Conservation (phyloP, 1,284 basidiomycete species). For the Cryptococcus sp. region DNA sequence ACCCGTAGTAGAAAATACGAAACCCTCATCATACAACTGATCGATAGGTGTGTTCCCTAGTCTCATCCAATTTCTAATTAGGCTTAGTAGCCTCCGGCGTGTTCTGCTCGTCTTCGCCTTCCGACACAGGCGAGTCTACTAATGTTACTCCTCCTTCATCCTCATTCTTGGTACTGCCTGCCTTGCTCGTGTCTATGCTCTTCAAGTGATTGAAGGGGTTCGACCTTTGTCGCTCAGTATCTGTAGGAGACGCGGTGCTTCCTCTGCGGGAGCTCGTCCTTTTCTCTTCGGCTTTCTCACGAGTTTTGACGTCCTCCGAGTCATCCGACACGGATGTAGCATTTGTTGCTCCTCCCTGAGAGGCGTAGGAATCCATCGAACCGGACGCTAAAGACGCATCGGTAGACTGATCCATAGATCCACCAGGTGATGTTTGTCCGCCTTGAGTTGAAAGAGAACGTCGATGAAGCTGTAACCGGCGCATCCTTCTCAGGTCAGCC, state of each 20-base stretch:
- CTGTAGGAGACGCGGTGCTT: constrained; percentile 7
- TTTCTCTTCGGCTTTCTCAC: constrained; percentile 12
- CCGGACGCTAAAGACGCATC: constrained; percentile 28
- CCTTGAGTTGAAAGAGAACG: constrained; percentile 18
- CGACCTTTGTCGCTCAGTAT: constrained; percentile 5
- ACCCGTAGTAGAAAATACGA: no score
- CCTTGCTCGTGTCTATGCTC: constrained; percentile 11
- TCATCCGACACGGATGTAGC: constrained; percentile 26
- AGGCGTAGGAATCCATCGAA: constrained; percentile 48
- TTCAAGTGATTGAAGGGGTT: constrained; percentile 16
- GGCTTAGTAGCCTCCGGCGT: constrained; percentile 10
- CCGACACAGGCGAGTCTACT: constrained; percentile 28
- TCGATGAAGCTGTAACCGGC: constrained; percentile 30
- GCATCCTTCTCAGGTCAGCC: constrained; percentile 21
- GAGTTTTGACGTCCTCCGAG: constrained; percentile 7
- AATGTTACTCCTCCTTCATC: constrained; percentile 9
- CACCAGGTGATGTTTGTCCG: constrained; percentile 8
- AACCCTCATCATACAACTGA: no score
- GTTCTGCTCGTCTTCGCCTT: constrained; percentile 13
- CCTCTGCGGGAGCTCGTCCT: constrained; percentile 20
- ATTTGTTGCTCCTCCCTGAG: constrained; percentile 20
- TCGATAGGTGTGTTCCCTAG: no score
- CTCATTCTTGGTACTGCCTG: neutral
- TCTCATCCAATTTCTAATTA: neutral
- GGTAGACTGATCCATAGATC: constrained; percentile 16